Conservation (phyloP, 116 monocot genomes). For the Zostera marina region DNA sequence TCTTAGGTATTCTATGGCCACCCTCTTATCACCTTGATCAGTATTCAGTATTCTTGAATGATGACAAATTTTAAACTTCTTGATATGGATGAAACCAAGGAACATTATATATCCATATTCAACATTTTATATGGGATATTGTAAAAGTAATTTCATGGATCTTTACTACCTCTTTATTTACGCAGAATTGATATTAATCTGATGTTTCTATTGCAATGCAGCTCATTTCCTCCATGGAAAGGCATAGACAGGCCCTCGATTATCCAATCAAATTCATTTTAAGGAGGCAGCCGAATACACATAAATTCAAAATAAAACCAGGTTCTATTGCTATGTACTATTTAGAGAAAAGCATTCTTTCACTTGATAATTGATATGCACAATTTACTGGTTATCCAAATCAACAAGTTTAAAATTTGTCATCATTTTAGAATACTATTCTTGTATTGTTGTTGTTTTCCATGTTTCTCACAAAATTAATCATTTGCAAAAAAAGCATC, state of each 20-base stretch:
- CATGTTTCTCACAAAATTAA: too few relatives aligned
- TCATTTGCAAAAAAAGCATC: background rate
- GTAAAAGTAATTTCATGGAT: background rate
- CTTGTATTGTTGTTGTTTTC: too few relatives aligned
- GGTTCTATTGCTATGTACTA: constrained; percentile 22
- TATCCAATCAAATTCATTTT: constrained; percentile 93
- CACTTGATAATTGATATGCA: background rate
- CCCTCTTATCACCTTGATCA: too few relatives aligned
- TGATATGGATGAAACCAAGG: too few relatives aligned
- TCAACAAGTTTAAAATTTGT: background rate
- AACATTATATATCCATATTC: too few relatives aligned
- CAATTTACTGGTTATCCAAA: too few relatives aligned
- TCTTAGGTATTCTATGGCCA: too few relatives aligned
- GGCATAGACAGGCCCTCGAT: constrained; percentile 70
- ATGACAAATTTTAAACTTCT: background rate
- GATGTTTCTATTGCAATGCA: constrained; percentile 8
- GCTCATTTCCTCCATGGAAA: constrained; percentile 80
- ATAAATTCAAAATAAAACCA: constrained; percentile 96
- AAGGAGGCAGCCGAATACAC: constrained; percentile 54
- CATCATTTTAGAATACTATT: too few relatives aligned
- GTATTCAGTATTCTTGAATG: too few relatives aligned
- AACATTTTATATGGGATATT: background rate
- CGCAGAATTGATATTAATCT: background rate
- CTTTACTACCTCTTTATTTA: background rate
- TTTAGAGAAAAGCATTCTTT: background rate